Percentiles rank a stretch among this genome's conserved stretches.
phyloP scores from a whole-genome alignment of 495 filamentous ascomycete genomes.

The Neurospora discreta region DNA sequence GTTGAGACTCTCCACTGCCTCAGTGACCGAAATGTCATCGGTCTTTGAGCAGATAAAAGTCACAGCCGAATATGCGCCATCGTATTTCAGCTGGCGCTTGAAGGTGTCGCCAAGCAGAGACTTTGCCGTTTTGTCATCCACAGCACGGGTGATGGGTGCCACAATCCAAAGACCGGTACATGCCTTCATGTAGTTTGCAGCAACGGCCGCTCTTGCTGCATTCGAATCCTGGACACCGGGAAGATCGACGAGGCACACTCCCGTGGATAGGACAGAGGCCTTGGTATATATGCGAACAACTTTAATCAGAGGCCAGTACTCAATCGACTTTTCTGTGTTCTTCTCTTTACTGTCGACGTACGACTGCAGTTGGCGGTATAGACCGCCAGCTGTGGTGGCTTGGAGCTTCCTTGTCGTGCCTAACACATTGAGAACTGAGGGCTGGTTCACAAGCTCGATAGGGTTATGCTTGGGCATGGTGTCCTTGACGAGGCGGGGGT shows the following conservation, averaged over 20 bases:
- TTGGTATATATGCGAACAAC: constrained; percentile 52
- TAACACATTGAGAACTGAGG: constrained; percentile 33
- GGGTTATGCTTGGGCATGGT: constrained; percentile 33
- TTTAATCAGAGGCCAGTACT: constrained; percentile 56
- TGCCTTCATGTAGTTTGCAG: constrained; percentile 49
- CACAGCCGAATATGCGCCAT: constrained; percentile 44
- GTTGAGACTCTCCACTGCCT: constrained; percentile 21
- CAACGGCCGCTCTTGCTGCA: constrained; percentile 49
- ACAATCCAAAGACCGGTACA: constrained; percentile 50
- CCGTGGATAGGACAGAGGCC: constrained; percentile 49
- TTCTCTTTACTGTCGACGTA: constrained; percentile 26
- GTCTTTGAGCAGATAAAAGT: constrained; percentile 62
- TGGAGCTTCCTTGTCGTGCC: constrained; percentile 37
- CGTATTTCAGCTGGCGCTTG: constrained; percentile 52
- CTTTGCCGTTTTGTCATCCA: constrained; percentile 55
- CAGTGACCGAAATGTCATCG: constrained; percentile 45
- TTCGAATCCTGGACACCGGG: constrained; percentile 58
- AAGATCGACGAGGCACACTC: constrained; percentile 54
- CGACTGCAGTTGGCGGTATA: constrained; percentile 20
- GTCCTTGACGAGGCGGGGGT: constrained; percentile 46
- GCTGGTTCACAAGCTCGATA: constrained; percentile 28
- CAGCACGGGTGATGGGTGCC: constrained; percentile 52
- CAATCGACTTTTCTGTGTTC: constrained; percentile 29
- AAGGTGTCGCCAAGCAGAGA: constrained; percentile 49
- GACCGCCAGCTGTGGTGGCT: constrained; percentile 16